Conservation (phyloP, 345 rosid species). For the Laguncularia racemosa region DNA sequence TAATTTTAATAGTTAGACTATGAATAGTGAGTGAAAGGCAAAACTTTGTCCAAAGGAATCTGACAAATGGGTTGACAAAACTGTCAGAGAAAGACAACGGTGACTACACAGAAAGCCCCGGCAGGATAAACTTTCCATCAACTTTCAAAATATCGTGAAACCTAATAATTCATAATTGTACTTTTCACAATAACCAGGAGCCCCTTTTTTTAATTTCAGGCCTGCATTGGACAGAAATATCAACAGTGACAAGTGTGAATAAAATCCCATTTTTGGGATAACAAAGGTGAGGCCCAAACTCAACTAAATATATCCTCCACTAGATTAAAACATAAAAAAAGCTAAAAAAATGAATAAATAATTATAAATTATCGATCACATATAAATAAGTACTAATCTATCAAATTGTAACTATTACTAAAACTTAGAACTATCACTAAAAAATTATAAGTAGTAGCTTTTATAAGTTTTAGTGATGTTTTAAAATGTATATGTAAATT, state of each 20-base stretch:
- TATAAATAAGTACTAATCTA: no score
- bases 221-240: neutral
- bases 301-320: conserved; percentile 4
- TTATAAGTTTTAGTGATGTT: no score
- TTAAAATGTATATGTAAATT: no score
- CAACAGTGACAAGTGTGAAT: conserved; percentile 4
- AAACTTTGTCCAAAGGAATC: conserved; percentile 1
- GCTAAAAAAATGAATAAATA: neutral
- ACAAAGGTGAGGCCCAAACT: conserved; percentile 16
- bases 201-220: neutral
- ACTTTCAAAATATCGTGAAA: neutral
- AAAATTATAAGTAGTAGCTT: no score
- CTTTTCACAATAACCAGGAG: neutral
- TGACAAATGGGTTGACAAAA: conserved; percentile 1
- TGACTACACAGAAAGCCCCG: conserved; percentile 6
- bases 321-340: neutral
- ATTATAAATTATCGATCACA: no score
- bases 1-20: neutral
- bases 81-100: conserved; percentile 6
- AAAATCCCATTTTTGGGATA: conserved; percentile 4
- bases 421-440: no score
- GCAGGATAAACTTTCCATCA: neutral
- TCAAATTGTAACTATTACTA: no score
- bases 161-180: no score
- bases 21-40: no score